Evolutionary conservation across 2,329 filamentous ascomycete species (phyloP).

Genomic region (Dryadomyces quercus-mongolicae): DNA sequence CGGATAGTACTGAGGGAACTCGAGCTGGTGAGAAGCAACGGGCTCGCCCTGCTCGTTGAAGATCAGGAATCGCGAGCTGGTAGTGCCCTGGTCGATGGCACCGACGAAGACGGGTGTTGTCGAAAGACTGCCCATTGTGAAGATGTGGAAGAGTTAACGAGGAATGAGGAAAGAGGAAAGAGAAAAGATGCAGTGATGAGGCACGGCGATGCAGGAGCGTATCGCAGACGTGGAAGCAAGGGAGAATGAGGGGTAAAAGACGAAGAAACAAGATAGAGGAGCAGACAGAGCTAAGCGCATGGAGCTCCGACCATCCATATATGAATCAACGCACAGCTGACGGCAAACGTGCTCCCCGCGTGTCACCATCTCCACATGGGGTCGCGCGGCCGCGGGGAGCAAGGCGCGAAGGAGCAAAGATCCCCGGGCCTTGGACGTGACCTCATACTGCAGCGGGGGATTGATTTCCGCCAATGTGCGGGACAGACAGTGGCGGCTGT

Average conservation of each 20-base stretch:
- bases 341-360: neutral
- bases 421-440: neutral
- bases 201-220: neutral
- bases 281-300: too few species aligned
- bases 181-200: neutral
- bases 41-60: conserved; percentile 71
- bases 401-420: neutral
- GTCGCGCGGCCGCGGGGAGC: neutral
- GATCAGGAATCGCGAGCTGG: conserved; percentile 79
- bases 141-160: neutral
- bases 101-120: conserved; percentile 55
- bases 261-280: too few species aligned
- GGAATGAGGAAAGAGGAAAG: neutral
- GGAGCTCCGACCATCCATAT: neutral
- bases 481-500: neutral
- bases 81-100: conserved; percentile 84
- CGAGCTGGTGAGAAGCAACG: conserved; percentile 72
- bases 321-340: neutral
- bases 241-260: neutral
- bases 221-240: too few species aligned
- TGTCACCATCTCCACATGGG: neutral
- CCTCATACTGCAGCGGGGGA: neutral
- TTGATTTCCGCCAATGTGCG: neutral
- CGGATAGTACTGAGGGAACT: conserved; percentile 76
- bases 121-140: neutral